These are phyloP conservation scores for Leccinellum albellum DNA, from an alignment of 768 basidiomycete genomes.

Conservation along the genomic window DNA sequence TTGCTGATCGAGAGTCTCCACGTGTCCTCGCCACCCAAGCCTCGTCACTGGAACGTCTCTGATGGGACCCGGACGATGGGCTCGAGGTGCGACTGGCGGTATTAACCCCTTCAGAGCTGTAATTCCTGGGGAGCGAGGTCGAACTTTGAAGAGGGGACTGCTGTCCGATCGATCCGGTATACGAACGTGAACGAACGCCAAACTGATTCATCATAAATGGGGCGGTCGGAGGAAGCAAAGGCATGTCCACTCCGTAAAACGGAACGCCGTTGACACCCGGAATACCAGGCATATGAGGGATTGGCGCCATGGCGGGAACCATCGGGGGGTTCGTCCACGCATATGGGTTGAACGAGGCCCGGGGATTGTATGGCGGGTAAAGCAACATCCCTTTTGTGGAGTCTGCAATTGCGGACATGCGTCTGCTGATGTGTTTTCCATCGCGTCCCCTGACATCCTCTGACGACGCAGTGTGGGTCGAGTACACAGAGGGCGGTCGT, in stretches of 20 bases:
- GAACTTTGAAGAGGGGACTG: constrained; percentile 24
- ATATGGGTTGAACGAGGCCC: constrained; percentile 27
- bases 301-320: constrained; percentile 31
- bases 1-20: constrained; percentile 13
- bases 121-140: constrained; percentile 18
- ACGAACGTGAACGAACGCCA: constrained; percentile 38
- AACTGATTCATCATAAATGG: constrained; percentile 72
- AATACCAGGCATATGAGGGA: constrained; percentile 35
- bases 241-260: constrained; percentile 55
- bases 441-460: constrained; percentile 49
- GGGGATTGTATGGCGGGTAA: constrained; percentile 26
- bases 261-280: constrained; percentile 37
- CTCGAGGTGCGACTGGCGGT: constrained; percentile 18
- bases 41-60: constrained; percentile 33
- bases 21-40: constrained; percentile 11
- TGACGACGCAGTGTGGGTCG: constrained; percentile 51
- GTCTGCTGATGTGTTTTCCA: constrained; percentile 35
- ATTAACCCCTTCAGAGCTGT: constrained; percentile 24
- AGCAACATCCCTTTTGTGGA: constrained; percentile 28
- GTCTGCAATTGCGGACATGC: constrained; percentile 39
- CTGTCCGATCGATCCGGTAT: constrained; percentile 30
- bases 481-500: constrained; percentile 55
- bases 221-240: constrained; percentile 66
- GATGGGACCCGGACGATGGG: constrained; percentile 20
- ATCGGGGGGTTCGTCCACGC: constrained; percentile 19